phyloP scores from a whole-genome alignment of 2,329 filamentous ascomycete genomes.

The Cladosporium colombiae region DNA sequence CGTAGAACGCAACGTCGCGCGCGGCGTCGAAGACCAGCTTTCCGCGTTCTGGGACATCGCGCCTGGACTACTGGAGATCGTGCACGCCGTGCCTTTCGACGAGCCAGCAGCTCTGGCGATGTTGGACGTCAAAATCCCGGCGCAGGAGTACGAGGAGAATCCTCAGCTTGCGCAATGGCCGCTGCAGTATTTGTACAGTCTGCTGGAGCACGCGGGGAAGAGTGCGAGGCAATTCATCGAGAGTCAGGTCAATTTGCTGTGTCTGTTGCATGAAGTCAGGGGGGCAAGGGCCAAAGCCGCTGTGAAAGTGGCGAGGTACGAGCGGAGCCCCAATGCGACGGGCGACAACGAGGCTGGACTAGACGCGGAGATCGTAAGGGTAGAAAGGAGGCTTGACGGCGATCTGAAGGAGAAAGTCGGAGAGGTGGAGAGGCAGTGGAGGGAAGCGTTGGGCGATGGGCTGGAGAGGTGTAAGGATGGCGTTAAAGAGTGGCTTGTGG shows the following conservation, averaged over 20 bases:
- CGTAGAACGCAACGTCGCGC: constrained; percentile 79
- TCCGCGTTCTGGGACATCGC: constrained; percentile 98
- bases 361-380: constrained; percentile 31
- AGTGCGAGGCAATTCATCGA: constrained; percentile 97
- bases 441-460: constrained; percentile 76
- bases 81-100: constrained; percentile 74
- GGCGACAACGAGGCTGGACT: constrained; percentile 28
- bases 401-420: constrained; percentile 93
- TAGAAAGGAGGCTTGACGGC: constrained; percentile 70
- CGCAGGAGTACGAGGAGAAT: constrained; percentile 80
- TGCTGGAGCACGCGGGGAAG: constrained; percentile 85
- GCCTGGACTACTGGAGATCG: constrained; percentile 72
- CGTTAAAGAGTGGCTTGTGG: constrained; percentile 71
- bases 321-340: constrained; percentile 46
- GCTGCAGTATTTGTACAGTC: constrained; percentile 83
- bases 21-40: constrained; percentile 87
- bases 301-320: constrained; percentile 66
- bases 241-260: constrained; percentile 86
- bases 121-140: constrained; percentile 60
- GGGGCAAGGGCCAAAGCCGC: constrained; percentile 72
- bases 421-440: constrained; percentile 89
- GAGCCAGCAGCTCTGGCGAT: constrained; percentile 30
- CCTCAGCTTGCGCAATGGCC: constrained; percentile 78
- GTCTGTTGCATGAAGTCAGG: constrained; percentile 86
- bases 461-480: constrained; percentile 72